A percentile compares a stretch with the other conserved stretches of the same genome.
phyloP scores from a whole-genome alignment of 805 yeast genomes.

The Brettanomyces sp. region DNA sequence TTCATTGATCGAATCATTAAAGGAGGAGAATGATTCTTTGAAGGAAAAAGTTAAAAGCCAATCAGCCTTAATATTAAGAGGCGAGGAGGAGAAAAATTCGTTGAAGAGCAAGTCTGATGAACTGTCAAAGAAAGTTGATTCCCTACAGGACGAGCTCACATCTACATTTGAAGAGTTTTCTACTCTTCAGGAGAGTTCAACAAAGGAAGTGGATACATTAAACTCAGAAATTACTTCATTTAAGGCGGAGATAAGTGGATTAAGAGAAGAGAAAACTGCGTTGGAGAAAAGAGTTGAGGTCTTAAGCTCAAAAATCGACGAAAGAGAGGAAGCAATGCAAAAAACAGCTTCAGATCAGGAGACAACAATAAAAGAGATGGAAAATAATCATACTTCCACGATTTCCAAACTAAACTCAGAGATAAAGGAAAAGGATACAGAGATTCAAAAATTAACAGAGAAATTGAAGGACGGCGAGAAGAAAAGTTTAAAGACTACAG shows the following conservation, averaged over 20 bases:
- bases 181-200: slow-evolving; percentile 12
- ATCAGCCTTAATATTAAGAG: background rate
- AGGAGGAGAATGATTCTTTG: slow-evolving; percentile 15
- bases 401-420: no score
- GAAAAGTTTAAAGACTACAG: no score
- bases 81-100: background rate
- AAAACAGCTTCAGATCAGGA: no score
- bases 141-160: slow-evolving; percentile 14
- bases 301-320: background rate
- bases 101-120: slow-evolving; percentile 12
- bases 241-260: slow-evolving; percentile 9
- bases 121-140: slow-evolving; percentile 10
- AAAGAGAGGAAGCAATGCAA: background rate
- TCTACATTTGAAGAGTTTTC: slow-evolving; percentile 14
- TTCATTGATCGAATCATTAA: slow-evolving; percentile 17
- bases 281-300: slow-evolving; percentile 3
- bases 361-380: no score
- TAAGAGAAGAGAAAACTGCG: slow-evolving; percentile 5
- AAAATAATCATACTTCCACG: no score
- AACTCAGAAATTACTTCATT: slow-evolving; percentile 25
- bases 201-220: slow-evolving; percentile 18
- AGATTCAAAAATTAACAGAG: background rate
- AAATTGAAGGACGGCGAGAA: background rate
- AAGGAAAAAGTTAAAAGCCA: slow-evolving; percentile 7
- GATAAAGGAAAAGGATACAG: no score